Evolutionary conservation across 208 protist genomes (phyloP), one percentile per base, ranked within the genome.

Genomic region (Acanthamoeba castellanii): DNA sequence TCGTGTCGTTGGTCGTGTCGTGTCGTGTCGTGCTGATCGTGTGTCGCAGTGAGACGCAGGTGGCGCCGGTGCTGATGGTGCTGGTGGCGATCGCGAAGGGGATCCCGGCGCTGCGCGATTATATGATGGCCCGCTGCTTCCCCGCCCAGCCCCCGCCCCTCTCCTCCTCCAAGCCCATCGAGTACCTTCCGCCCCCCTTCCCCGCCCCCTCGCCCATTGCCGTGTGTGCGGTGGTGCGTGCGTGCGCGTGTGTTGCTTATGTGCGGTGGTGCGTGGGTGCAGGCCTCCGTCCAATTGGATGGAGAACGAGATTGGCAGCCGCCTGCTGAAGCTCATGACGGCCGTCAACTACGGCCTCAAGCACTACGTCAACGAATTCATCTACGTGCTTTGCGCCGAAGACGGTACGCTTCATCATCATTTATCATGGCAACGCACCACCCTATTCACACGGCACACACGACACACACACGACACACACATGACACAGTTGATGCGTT

Each of bases 351-450:
- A 32, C 47, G 82, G 52, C 22, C 52, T 90, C 47, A 90, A 30
- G 57, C 82, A 90, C 55, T 90, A 90, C 57, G 82, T 90, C 55
- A 90, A 59, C 82, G 84, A 68, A 34, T 90, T 90, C 84, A 68
- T 90, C 84, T 70, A 25, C 25, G 84, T 68, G 27, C 52, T 90
- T 13, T 90, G 82, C 57, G 55, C n/a, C 47, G 57, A 68, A n/a
- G 82, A 90, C 11, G 82, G 82, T 90, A 1, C 34, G 74, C 45
- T 20, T 59, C 4, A 25, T 1, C 14, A 6, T 57, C 3, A 42
- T 42, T 42, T 42, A 3, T 42, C 5, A 47, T 47, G 6, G 45
- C 45, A 47, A 47, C 45, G 45, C 45, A 1, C 20, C 45, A 22
- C 0, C 27, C 8, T 22, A 22, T 16, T 22, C 37, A 3, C 37